A percentile compares a stretch with the other conserved stretches of the same genome.
phyloP scores from a whole-genome alignment of 495 filamentous ascomycete species.

The Neurospora sp. region DNA sequence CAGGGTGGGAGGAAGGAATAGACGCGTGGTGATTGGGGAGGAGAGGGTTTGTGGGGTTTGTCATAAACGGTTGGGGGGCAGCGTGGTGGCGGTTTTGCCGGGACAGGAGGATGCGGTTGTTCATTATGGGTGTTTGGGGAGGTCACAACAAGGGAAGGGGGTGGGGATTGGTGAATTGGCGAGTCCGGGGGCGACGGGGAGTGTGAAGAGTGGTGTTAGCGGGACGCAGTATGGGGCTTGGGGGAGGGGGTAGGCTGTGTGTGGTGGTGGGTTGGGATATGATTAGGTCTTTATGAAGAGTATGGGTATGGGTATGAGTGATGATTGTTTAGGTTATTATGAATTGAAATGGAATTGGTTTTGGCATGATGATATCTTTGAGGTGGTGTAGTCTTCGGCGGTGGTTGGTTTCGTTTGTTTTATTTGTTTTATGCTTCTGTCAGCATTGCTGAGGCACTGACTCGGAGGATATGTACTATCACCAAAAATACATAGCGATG shows the following conservation, averaged over 20 bases:
- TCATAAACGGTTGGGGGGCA: slow-evolving; percentile 82
- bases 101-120: slow-evolving; percentile 48
- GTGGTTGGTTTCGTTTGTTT: neutral
- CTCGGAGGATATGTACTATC: neutral
- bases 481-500: neutral
- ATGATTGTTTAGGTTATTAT: neutral
- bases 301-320: neutral
- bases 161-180: slow-evolving; percentile 6
- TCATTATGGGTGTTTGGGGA: slow-evolving; percentile 70
- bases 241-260: slow-evolving; percentile 3
- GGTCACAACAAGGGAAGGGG: slow-evolving; percentile 18
- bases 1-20: slow-evolving; percentile 50
- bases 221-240: slow-evolving; percentile 5
- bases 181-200: slow-evolving; percentile 1
- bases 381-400: neutral
- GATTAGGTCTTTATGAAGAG: neutral
- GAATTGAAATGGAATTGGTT: neutral
- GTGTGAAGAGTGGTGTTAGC: neutral
- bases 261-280: neutral
- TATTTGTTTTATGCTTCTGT: neutral
- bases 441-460: no score
- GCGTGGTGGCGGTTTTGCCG: slow-evolving; percentile 58
- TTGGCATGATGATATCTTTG: neutral
- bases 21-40: slow-evolving; percentile 69
- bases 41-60: slow-evolving; percentile 86